These are phyloP conservation scores for Mycena floridula DNA, from an alignment of 768 basidiomycete genomes.

Conservation along the genomic window DNA sequence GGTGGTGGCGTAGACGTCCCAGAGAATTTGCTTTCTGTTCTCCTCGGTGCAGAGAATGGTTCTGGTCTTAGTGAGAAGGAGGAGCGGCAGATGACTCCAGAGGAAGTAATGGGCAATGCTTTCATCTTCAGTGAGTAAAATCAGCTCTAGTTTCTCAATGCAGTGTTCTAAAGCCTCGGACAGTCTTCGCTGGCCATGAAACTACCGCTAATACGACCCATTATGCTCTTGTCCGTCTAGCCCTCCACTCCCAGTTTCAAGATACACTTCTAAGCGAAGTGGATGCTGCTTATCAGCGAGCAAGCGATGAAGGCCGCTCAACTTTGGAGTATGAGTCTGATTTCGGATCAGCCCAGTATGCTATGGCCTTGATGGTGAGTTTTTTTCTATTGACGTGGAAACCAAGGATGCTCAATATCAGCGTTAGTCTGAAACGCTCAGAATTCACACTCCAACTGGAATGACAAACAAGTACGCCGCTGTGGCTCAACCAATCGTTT, in stretches of 20 bases:
- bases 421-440: constrained; percentile 5
- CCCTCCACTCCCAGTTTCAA: constrained; percentile 10
- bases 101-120: constrained; percentile 7
- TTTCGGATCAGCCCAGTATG: constrained; percentile 1
- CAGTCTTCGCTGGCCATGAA: constrained; percentile 6
- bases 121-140: constrained; percentile 8
- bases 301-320: constrained; percentile 1
- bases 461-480: constrained; percentile 9
- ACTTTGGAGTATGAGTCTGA: constrained; percentile 5
- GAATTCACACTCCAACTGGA: constrained; percentile 6
- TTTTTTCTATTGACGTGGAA: too few relatives aligned
- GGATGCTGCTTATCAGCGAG: constrained; percentile 3
- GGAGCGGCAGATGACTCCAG: constrained; percentile 1
- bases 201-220: constrained; percentile 9
- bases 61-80: not conserved
- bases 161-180: not conserved
- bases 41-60: constrained; percentile 2
- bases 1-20: not conserved
- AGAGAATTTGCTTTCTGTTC: constrained; percentile 7
- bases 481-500: not conserved
- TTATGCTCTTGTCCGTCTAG: constrained; percentile 11
- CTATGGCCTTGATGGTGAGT: constrained; percentile 5
- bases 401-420: not conserved
- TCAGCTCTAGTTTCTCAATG: too few relatives aligned
- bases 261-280: constrained; percentile 9